Conservation (phyloP, 2,329 filamentous ascomycete genomes). For the Dendrostoma leiphaemia region DNA sequence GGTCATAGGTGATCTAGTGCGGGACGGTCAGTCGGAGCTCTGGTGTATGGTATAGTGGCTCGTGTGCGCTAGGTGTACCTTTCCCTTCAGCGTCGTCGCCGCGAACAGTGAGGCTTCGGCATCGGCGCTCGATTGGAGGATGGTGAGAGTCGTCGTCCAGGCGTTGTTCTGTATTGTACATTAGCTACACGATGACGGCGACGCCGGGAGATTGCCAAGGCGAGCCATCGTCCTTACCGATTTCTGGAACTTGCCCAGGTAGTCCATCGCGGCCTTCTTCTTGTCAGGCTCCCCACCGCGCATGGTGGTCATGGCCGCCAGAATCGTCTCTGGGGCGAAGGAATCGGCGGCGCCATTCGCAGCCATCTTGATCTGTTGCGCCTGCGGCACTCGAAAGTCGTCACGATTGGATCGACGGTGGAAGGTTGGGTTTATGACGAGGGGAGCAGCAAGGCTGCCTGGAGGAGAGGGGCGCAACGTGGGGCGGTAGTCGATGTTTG, state of each 20-base stretch:
- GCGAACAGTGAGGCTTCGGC: constrained; percentile 91
- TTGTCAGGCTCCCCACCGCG: constrained; percentile 81
- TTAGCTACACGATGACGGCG: neutral
- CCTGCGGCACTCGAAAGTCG: constrained; percentile 20
- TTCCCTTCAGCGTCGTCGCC: constrained; percentile 94
- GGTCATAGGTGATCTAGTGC: constrained; percentile 87
- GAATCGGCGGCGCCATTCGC: constrained; percentile 62
- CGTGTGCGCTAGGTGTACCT: constrained; percentile 57
- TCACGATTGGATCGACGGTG: constrained; percentile 21
- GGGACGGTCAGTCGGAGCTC: constrained; percentile 13
- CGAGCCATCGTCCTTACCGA: constrained; percentile 60
- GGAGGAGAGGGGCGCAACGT: constrained; percentile 10
- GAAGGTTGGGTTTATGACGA: constrained; percentile 14
- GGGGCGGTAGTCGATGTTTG: neutral
- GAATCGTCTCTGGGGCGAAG: constrained; percentile 73
- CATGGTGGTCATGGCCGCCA: constrained; percentile 90
- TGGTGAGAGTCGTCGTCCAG: constrained; percentile 83
- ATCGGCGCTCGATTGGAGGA: constrained; percentile 79
- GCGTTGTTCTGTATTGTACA: constrained; percentile 69
- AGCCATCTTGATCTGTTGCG: constrained; percentile 55
- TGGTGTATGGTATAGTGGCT: constrained; percentile 11
- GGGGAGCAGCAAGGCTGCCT: constrained; percentile 17
- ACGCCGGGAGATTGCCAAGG: neutral
- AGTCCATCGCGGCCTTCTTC: constrained; percentile 80
- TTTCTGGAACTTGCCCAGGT: constrained; percentile 94